Evolutionary conservation across 768 basidiomycete genomes (phyloP), one percentile per base, ranked within the genome.

Genomic region (Fibroporia radiculosa): DNA sequence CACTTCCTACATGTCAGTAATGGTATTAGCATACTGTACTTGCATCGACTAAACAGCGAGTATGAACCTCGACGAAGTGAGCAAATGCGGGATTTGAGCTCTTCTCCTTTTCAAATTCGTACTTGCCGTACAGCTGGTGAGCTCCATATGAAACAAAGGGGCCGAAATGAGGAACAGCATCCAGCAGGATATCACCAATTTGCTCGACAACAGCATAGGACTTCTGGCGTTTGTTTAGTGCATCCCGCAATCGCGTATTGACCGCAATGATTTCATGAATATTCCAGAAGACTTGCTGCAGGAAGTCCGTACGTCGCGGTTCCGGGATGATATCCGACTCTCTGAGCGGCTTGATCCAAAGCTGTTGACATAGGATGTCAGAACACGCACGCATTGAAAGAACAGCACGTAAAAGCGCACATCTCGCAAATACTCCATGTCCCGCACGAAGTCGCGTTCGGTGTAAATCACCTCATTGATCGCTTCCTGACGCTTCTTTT

Each of bases 91-190:
- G 78, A 66, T 99, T 99, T 40, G 82, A 75, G 44, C 75, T 82
- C 71, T 97, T 98, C 73, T 98, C 96, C 73, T 90, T 95, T 71
- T 99, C 96, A 62, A 99, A 98, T 66, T 97, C 93, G 61, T 91
- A 97, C 65, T 98, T 99, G 11, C 96, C 96, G 59, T 95, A 97
- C 45, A 97, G 69, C 63, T 99, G 96, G 60, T 98, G 95, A 7
- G 92, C 82, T 34, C 95, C 96, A 57, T 98, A 99, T 26, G 79
- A 80, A 38, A 98, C 93, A 57, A 97, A 99, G 1, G 96, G 96
- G 8, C 71, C 77, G 55, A 99, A 96, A 58, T 84, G 75, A 1
- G 89, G 88, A 1, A 93, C 88, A 18, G 75, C 68, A 25, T 98
- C 93, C 35, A 91, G 66, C 20, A 97, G 74, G 47, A 98, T 80